These are phyloP conservation scores for Podospora bellae-mahoneyi DNA, from an alignment of 495 filamentous ascomycete genomes.

Conservation along the genomic window DNA sequence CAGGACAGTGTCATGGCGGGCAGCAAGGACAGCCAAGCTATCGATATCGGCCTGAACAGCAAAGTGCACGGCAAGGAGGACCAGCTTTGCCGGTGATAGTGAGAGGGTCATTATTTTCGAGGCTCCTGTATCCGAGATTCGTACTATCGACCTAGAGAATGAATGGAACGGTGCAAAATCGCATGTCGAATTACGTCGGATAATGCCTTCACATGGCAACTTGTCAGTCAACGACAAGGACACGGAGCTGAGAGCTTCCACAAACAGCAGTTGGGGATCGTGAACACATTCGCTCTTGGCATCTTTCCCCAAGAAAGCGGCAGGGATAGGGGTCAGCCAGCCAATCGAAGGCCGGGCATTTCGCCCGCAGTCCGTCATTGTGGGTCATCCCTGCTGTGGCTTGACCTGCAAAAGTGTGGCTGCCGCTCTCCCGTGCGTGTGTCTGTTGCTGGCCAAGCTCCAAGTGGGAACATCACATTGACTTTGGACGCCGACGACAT, in stretches of 20 bases:
- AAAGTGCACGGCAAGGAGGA: slow-evolving; percentile 62
- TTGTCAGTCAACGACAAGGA: slow-evolving; percentile 6
- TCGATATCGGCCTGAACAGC: slow-evolving; percentile 57
- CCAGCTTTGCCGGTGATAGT: slow-evolving; percentile 57
- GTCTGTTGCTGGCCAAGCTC: slow-evolving; percentile 21
- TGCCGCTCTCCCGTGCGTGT: background rate
- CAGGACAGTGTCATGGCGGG: slow-evolving; percentile 54
- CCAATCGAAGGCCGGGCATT: background rate
- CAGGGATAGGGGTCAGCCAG: background rate
- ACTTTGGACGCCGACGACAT: slow-evolving; percentile 16
- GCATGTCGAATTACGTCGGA: background rate
- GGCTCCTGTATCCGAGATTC: background rate
- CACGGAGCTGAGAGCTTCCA: slow-evolving; percentile 10
- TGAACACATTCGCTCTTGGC: slow-evolving; percentile 16
- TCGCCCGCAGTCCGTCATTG: slow-evolving; percentile 1
- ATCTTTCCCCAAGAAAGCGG: background rate
- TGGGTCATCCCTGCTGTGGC: slow-evolving; percentile 9
- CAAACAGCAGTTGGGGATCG: slow-evolving; percentile 1
- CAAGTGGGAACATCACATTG: slow-evolving; percentile 19
- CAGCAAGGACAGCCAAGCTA: slow-evolving; percentile 58
- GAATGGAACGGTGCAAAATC: background rate
- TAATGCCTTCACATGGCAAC: background rate
- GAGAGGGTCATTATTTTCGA: slow-evolving; percentile 35
- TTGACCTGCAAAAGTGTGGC: slow-evolving; percentile 4
- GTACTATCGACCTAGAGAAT: background rate